Base-by-base conservation (phyloP, 805 yeast genomes). In the Ogataea paraovalis region DNA sequence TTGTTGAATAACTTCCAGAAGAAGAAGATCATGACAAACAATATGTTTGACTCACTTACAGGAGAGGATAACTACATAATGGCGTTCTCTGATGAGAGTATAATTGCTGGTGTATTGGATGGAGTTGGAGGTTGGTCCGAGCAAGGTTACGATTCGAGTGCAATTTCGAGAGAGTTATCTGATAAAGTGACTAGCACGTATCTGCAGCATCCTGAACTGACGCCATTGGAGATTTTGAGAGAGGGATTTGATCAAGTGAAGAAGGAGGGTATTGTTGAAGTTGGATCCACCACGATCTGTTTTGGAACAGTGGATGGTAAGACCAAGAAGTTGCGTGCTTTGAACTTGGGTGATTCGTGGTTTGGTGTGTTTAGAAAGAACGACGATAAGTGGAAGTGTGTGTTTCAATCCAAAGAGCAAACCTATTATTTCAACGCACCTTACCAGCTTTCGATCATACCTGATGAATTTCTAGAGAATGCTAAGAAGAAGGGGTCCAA, bases 41-140 rank as follows among this genome's bases (percentile, higher is more conserved):
- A 60, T 7, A 60, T 55, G 5, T 50, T 45, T 40, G 63, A 57
- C 42, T 85, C 90, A 5, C 81, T 87, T 4, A 75, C 88, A 2
- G 95, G 95, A 3, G 95, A 87, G 60, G 95, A 87, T 60, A 86
- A 83, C 60, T 81, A 74, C 56, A 80, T 86, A 48, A 71, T 82
- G 23, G 73, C 79, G 8, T 65, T 65, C 20, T 68, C 68, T 25
- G 68, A 69, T 43, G 72, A 75, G 2, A 67, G 66, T 25, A 52
- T 83, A 0, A 78, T 85, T 4, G 74, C 82, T n/a, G 95, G 92
- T 20, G 94, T 87, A 3, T 85, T 97, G 5, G 99, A 92, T 68
- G 99, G 99, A 13, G 98, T 94, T 3, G 98, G 98, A 14, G 98
- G 98, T 3, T 92, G 98, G 97, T 79, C 87, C 1, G 94, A 87